Evolutionary conservation across 768 basidiomycete genomes (phyloP).

Genomic region (Galerina marginata): DNA sequence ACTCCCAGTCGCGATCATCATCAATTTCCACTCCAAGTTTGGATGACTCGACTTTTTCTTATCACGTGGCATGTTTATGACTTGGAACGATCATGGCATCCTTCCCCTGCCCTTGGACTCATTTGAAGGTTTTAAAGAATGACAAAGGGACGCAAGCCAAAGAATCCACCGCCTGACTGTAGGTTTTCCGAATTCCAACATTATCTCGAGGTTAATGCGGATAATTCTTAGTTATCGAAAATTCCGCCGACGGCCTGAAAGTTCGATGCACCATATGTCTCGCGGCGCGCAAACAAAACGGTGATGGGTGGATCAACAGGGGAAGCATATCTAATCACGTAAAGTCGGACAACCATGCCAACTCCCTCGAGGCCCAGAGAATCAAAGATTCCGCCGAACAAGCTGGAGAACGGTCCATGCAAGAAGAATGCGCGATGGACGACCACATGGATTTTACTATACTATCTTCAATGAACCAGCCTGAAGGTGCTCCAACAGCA

Average conservation of each 20-base stretch:
- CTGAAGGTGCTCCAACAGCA: neutral
- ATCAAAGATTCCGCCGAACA: neutral
- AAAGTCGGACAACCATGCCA: neutral
- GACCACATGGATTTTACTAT: slow-evolving; percentile 1
- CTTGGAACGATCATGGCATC: too few relatives aligned
- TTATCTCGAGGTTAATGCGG: neutral
- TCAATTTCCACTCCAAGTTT: too few relatives aligned
- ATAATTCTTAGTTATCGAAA: neutral
- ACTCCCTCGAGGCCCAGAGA: neutral
- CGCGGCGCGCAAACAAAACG: neutral
- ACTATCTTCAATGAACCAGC: neutral
- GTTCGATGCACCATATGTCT: slow-evolving; percentile 5
- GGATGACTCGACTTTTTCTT: too few relatives aligned
- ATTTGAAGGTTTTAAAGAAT: neutral
- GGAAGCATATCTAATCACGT: slow-evolving; percentile 1
- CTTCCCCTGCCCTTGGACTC: too few relatives aligned
- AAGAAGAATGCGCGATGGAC: neutral
- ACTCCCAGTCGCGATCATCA: too few relatives aligned
- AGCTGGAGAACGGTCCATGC: neutral
- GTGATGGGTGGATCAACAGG: neutral
- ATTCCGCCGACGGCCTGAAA: slow-evolving; percentile 3
- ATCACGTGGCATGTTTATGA: too few relatives aligned
- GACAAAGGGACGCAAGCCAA: slow-evolving; percentile 1
- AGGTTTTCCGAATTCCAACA: neutral
- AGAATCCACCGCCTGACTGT: slow-evolving; percentile 8